phyloP scores from a whole-genome alignment of 768 basidiomycete genomes.

The Brasilioporus rufonigricans region DNA sequence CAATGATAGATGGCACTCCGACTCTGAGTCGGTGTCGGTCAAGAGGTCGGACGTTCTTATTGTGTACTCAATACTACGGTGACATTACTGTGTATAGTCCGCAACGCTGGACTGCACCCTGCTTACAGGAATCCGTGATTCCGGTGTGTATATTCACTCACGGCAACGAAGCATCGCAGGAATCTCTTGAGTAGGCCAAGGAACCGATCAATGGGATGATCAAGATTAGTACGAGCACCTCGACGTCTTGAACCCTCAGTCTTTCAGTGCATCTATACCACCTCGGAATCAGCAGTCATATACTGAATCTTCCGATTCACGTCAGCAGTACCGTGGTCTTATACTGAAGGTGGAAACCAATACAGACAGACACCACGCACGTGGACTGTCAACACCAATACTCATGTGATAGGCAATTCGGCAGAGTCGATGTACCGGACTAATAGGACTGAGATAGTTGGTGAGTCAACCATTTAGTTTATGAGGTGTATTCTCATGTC shows the following conservation, averaged over 20 bases:
- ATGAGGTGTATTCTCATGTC: conserved; percentile 37
- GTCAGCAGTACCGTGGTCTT: conserved; percentile 30
- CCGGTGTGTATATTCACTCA: too few species aligned
- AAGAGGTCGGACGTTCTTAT: too few species aligned
- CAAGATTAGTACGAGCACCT: conserved; percentile 71
- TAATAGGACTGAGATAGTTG: conserved; percentile 36
- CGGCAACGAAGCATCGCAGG: too few species aligned
- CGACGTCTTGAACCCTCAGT: conserved; percentile 51
- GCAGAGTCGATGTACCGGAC: conserved; percentile 44
- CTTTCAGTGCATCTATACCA: conserved; percentile 29
- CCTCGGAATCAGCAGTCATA: conserved; percentile 33
- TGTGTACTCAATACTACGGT: too few species aligned
- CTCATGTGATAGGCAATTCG: conserved; percentile 64
- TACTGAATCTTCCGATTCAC: conserved; percentile 30
- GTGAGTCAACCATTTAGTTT: conserved; percentile 42
- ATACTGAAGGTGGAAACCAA: conserved; percentile 45
- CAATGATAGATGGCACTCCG: too few species aligned
- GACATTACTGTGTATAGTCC: too few species aligned
- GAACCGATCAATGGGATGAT: conserved; percentile 72
- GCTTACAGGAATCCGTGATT: too few species aligned
- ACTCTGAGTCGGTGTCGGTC: too few species aligned
- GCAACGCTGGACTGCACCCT: too few species aligned
- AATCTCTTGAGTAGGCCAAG: conserved; percentile 74
- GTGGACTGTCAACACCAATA: conserved; percentile 68
- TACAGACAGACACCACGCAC: conserved; percentile 60